A percentile compares a stretch with the other conserved stretches of the same genome.
phyloP scores from a whole-genome alignment of 2,329 filamentous ascomycete genomes.

The Fusarium pseudoanthophilum region DNA sequence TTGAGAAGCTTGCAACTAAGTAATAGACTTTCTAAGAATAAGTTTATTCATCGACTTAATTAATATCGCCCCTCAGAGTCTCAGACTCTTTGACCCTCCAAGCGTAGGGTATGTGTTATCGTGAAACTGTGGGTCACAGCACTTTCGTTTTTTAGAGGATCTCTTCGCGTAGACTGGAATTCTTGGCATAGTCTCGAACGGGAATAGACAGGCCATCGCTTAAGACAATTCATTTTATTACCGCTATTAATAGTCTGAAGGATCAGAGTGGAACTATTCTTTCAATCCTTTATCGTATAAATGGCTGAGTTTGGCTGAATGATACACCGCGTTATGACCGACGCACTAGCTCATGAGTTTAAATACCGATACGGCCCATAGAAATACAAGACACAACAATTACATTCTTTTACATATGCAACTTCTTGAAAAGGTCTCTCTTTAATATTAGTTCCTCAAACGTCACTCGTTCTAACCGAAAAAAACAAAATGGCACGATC shows the following conservation, averaged over 20 bases:
- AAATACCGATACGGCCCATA: background rate
- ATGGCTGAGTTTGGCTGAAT: background rate
- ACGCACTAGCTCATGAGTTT: fast-evolving
- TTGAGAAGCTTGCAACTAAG: no score
- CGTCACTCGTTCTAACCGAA: fast-evolving
- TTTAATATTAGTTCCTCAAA: background rate
- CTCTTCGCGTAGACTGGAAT: background rate
- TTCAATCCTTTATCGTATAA: background rate
- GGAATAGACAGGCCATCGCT: background rate
- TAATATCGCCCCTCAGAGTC: no score
- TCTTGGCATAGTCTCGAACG: background rate
- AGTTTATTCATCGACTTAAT: no score
- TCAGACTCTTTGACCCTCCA: no score
- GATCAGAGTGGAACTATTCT: background rate
- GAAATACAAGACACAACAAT: background rate
- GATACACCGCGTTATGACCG: background rate
- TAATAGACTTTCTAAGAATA: no score
- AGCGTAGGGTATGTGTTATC: background rate
- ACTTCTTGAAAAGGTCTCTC: fast-evolving
- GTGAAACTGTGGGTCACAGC: background rate
- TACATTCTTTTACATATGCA: fast-evolving
- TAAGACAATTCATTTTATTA: background rate
- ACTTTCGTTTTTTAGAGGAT: background rate
- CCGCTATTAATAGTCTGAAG: background rate
- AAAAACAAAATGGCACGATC: background rate